Evolutionary conservation across 1,284 basidiomycete genomes (phyloP).

Genomic region (Naganishia sp.): DNA sequence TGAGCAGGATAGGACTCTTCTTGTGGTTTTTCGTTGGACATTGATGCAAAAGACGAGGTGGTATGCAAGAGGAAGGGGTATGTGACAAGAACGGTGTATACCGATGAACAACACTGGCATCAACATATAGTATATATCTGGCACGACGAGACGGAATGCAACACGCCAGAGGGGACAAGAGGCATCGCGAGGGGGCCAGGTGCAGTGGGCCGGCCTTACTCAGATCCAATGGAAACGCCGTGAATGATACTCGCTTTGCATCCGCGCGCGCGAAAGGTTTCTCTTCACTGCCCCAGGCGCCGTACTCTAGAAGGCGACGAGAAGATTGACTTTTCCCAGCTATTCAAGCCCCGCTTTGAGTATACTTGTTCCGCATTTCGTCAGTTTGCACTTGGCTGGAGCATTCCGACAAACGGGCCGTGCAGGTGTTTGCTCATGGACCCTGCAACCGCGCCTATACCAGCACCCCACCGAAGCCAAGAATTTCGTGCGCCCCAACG

Average conservation of each 20-base stretch:
- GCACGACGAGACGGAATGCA: slow-evolving; percentile 1
- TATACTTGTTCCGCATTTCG: too few species aligned
- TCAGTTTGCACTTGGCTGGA: too few species aligned
- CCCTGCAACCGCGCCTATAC: not conserved
- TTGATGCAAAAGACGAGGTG: slow-evolving; percentile 5
- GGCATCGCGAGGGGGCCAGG: not conserved
- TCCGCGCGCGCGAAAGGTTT: not conserved
- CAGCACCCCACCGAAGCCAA: too few species aligned
- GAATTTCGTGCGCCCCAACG: not conserved
- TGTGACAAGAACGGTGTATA: not conserved
- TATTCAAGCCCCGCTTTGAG: too few species aligned
- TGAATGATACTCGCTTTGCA: not conserved
- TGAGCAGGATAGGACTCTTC: slow-evolving; percentile 26
- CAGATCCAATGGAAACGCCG: slow-evolving; percentile 23
- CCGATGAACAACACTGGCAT: not conserved
- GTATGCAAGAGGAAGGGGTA: slow-evolving; percentile 8
- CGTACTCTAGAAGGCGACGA: too few species aligned
- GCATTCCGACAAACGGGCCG: too few species aligned
- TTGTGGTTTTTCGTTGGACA: slow-evolving; percentile 22
- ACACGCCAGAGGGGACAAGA: not conserved
- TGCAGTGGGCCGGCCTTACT: not conserved
- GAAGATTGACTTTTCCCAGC: too few species aligned
- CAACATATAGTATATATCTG: slow-evolving; percentile 19
- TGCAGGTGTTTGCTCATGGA: too few species aligned
- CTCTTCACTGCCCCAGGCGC: slow-evolving; percentile 8